Evolutionary conservation across 164 flowering plant species (phyloP), one percentile per base, ranked within the genome.

Genomic region (Magnolia changhungtana): DNA sequence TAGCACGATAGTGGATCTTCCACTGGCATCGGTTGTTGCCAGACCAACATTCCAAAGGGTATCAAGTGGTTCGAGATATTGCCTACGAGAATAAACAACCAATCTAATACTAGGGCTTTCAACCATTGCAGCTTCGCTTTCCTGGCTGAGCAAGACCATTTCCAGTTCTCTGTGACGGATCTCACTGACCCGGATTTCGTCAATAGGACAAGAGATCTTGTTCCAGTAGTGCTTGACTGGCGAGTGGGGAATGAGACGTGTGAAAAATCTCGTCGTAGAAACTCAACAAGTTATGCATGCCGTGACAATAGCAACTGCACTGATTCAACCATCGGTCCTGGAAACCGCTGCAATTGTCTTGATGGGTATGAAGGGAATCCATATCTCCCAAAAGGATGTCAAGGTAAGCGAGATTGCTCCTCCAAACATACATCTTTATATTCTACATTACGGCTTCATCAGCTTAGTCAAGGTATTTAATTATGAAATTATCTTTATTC

Each of bases 201-300:
- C 19, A 5, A 11, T n/a, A 67, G 69, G 61, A 0, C 61, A 16
- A 24, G 16, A 24, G 74, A 31, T 2, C 50, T 11, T 7, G 64
- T 82, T 50, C 85, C 85, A 0, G 66, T 80, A 16, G 81, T 81
- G 45, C 74, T 84, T 0, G 88, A 85, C 31, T 87, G 88, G 89
- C 82, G 64, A 0, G 50, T 84, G 9, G 89, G 84, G 7, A 63
- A 55, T n/a, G 20, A 66, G 69, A 65, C 77, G 0, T 84, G 86
- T 50, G n/a, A 73, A 78, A 68, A 63, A 76, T 88, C 79, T 50
- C 63, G 27, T 50, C 63, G 21, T 8, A 71, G 21, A 31, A 31
- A 69, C 68, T 8, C 51, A 3, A 20, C 16, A 4, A 50, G 21
- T 13, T 80, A 21, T 24, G 76, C 76, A 1, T 80, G 82, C 20